phyloP scores from a whole-genome alignment of 2,329 filamentous ascomycete species.

The Alternaria sp. region DNA sequence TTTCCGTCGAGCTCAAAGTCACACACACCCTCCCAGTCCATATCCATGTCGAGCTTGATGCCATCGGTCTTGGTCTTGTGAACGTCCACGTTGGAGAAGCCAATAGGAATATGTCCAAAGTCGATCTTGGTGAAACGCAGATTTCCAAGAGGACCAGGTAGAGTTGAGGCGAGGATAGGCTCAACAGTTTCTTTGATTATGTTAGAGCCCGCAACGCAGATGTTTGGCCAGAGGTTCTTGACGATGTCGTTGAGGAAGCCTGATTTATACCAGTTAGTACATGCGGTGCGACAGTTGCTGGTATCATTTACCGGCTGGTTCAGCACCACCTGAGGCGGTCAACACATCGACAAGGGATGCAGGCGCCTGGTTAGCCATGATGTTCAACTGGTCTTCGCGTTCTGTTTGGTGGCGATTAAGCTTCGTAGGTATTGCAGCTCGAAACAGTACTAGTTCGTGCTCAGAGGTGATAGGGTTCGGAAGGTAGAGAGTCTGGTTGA shows the following conservation, averaged over 20 bases:
- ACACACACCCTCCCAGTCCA: slow-evolving; percentile 57
- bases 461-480: not conserved
- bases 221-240: slow-evolving; percentile 60
- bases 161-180: slow-evolving; percentile 58
- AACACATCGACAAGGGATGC: slow-evolving; percentile 49
- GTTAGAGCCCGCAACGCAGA: slow-evolving; percentile 54
- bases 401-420: not conserved
- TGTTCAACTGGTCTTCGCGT: not conserved
- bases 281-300: not conserved
- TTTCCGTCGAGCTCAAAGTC: slow-evolving; percentile 59
- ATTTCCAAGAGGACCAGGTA: slow-evolving; percentile 55
- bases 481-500: slow-evolving; percentile 1
- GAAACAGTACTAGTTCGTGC: not conserved
- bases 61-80: slow-evolving; percentile 56
- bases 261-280: slow-evolving; percentile 7
- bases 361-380: slow-evolving; percentile 15
- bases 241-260: slow-evolving; percentile 61
- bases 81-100: slow-evolving; percentile 55
- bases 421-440: not conserved
- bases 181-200: slow-evolving; percentile 60
- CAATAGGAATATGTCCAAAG: slow-evolving; percentile 54
- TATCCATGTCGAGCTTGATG: slow-evolving; percentile 60
- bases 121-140: slow-evolving; percentile 59
- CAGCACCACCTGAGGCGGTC: slow-evolving; percentile 53
- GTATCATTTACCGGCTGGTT: slow-evolving; percentile 47